Percentiles rank a stretch among this genome's conserved stretches.
phyloP scores from a whole-genome alignment of 768 basidiomycete genomes.

The Leucocoprinus sp. region DNA sequence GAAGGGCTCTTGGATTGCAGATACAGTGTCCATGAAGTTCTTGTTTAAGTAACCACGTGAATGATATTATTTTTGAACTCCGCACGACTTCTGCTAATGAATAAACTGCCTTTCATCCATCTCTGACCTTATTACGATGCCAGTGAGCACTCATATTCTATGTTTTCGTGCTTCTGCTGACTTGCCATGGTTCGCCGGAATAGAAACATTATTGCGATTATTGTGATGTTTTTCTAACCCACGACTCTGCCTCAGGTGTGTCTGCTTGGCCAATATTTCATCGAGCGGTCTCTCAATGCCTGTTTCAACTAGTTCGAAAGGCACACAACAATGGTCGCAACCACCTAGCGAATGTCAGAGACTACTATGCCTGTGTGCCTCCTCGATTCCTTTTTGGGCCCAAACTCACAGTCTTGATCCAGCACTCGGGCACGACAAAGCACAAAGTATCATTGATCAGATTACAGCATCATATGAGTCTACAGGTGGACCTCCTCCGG shows the following conservation, averaged over 20 bases:
- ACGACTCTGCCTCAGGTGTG: slow-evolving; percentile 87
- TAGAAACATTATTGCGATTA: slow-evolving; percentile 95
- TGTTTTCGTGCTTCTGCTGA: slow-evolving; percentile 1
- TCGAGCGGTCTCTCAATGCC: slow-evolving; percentile 8
- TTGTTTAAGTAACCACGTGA: slow-evolving; percentile 15
- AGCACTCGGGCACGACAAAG: slow-evolving; percentile 93
- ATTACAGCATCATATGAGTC: slow-evolving; percentile 91
- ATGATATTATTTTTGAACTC: slow-evolving; percentile 20
- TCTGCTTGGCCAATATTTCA: slow-evolving; percentile 4
- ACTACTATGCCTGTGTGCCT: slow-evolving; percentile 87
- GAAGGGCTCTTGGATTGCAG: slow-evolving; percentile 90
- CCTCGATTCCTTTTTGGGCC: not conserved
- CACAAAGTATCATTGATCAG: slow-evolving; percentile 96
- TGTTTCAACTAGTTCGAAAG: slow-evolving; percentile 65
- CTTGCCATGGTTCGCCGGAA: slow-evolving; percentile 7
- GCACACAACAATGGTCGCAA: slow-evolving; percentile 98
- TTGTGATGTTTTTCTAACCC: slow-evolving; percentile 89
- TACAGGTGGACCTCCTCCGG: slow-evolving; percentile 77
- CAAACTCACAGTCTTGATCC: slow-evolving; percentile 6
- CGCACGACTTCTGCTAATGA: slow-evolving; percentile 10
- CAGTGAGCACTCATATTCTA: slow-evolving; percentile 35
- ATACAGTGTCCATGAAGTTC: slow-evolving; percentile 49
- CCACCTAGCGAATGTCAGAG: slow-evolving; percentile 91
- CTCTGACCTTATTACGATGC: slow-evolving; percentile 41
- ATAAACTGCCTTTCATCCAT: slow-evolving; percentile 6